Evolutionary conservation across 768 basidiomycete genomes (phyloP).

Genomic region (Imleria badia): DNA sequence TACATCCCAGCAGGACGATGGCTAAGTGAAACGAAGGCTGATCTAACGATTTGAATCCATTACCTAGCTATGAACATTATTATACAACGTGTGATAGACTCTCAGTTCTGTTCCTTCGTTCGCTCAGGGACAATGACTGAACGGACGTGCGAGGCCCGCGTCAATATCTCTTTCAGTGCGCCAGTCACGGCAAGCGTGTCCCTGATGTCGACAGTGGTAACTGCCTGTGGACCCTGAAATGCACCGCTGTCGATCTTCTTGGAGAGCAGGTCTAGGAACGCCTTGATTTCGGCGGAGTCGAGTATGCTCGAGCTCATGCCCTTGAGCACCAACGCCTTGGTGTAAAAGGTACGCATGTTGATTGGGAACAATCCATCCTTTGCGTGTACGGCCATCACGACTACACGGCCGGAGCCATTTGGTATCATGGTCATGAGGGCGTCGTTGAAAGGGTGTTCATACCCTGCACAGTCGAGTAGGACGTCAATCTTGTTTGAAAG

Average conservation of each 20-base stretch:
- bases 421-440: conserved; percentile 35
- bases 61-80: no score
- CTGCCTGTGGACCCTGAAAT: conserved; percentile 27
- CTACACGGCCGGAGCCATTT: conserved; percentile 31
- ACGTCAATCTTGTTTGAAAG: conserved; percentile 34
- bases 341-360: conserved; percentile 33
- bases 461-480: conserved; percentile 35
- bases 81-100: no score
- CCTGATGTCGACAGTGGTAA: conserved; percentile 22
- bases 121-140: conserved; percentile 28
- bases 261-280: conserved; percentile 29
- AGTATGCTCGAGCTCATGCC: conserved; percentile 33
- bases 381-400: conserved; percentile 36
- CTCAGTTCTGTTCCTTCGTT: no score
- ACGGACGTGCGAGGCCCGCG: conserved; percentile 28
- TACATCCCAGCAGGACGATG: no score
- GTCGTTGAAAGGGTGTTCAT: conserved; percentile 34
- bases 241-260: conserved; percentile 30
- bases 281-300: conserved; percentile 22
- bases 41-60: no score
- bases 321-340: conserved; percentile 31
- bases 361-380: conserved; percentile 32
- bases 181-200: conserved; percentile 18
- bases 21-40: no score
- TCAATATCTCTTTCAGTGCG: conserved; percentile 27